Base-by-base conservation (phyloP, 441 rosid species). In the Gossypium lobatum region DNA sequence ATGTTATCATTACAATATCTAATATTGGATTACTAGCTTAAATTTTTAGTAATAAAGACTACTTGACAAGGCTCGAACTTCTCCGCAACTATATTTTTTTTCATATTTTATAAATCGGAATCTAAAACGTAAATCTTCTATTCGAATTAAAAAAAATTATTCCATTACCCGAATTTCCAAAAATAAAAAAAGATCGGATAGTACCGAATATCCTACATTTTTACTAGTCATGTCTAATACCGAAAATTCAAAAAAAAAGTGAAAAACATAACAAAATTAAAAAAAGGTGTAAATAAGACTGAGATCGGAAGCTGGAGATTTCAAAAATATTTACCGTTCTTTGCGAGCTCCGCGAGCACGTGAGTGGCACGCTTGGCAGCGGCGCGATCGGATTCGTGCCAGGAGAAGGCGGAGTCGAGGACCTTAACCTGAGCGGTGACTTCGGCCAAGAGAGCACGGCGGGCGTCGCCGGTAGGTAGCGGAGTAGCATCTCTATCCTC, bases 331-430 rank as follows among this genome's bases (percentile, higher is more conserved):
- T 52, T 64, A 93, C 99, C 99, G 86, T 93, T 89, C 79, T 95
- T 93, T 52, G 99, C 98, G 50, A 93, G 94, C 80, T 93, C 97
- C 9, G 99, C 96, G 13, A 95, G 91, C 75, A 95, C 88, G 71
- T 95, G 96, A 76, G 97, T 87, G 70, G 98, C 96, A 78, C 97
- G 97, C 80, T 95, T 95, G 34, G 95, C 93, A 6, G 93, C 89
- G 34, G 97, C 89, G 42, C 98, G 99, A 93, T 95, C 98, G 70
- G 91, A 79, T 78, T 89, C 98, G n/a, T 60, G 65, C 98, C 97
- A 95, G 0, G 97, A 89, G 83, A 89, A 91, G 80, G 88, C 62
- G 50, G 85, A 84, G 84, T 80, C 80, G 58, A 95, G 97, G 67
- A 95, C 78, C 71, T 79, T 74, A 20, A 93, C 98, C 84, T 93